Evolutionary conservation across 2,329 filamentous ascomycete genomes (phyloP).

Genomic region (Metarhizium guizhouense): DNA sequence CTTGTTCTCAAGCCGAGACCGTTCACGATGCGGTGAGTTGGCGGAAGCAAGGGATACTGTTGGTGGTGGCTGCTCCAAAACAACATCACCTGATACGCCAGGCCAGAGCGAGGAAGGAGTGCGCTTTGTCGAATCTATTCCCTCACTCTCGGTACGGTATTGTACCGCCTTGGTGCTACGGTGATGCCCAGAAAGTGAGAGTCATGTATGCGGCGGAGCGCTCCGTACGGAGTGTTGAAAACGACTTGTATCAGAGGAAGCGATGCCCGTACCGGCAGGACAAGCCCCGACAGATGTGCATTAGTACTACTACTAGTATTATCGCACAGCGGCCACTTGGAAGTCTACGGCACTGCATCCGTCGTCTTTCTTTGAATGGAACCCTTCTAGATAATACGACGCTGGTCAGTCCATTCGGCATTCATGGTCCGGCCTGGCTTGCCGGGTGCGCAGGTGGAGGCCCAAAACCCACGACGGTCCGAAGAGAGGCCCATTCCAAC

Average conservation of each 20-base stretch:
- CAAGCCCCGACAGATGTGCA: too few species aligned
- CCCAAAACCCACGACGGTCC: not conserved
- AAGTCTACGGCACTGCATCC: not conserved
- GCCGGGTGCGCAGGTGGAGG: slow-evolving; percentile 4
- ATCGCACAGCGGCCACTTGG: not conserved
- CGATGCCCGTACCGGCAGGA: too few species aligned
- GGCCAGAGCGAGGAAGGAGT: not conserved
- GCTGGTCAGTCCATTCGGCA: slow-evolving; percentile 2
- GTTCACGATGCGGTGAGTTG: slow-evolving; percentile 5
- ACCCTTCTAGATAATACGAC: slow-evolving; percentile 6
- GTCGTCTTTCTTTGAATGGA: not conserved
- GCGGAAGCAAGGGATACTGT: not conserved
- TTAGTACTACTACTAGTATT: too few species aligned
- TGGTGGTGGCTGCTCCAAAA: not conserved
- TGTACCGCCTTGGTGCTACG: too few species aligned
- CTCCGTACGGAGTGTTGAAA: too few species aligned
- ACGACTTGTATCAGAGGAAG: too few species aligned
- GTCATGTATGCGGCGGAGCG: too few species aligned
- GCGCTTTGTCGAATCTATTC: too few species aligned
- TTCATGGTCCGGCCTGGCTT: slow-evolving; percentile 5
- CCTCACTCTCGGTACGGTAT: too few species aligned
- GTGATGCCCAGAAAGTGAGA: too few species aligned
- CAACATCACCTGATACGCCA: not conserved
- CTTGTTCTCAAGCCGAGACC: slow-evolving; percentile 1
- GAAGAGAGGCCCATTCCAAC: not conserved